Evolutionary conservation across 2,329 filamentous ascomycete species (phyloP).

Genomic region (Neofusicoccum kwambonambiense): DNA sequence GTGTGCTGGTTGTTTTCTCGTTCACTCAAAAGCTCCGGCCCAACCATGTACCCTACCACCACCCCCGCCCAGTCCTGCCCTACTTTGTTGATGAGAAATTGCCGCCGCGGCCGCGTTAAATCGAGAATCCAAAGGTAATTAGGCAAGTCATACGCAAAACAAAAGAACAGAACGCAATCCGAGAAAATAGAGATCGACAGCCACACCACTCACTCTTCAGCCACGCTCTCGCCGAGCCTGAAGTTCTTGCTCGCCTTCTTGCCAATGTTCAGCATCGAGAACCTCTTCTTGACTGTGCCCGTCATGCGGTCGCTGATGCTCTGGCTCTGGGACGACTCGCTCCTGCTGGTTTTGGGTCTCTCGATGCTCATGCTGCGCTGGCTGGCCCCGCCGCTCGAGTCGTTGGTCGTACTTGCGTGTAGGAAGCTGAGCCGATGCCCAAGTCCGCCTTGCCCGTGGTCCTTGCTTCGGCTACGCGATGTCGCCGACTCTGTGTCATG

Average conservation of each 20-base stretch:
- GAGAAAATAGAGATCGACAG: not conserved
- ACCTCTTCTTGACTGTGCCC: constrained; percentile 68
- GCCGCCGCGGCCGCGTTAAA: constrained; percentile 1
- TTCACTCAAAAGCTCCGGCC: not conserved
- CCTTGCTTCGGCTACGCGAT: constrained; percentile 33
- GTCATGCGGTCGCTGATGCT: constrained; percentile 39
- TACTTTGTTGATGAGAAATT: constrained; percentile 1
- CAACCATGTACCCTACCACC: not conserved
- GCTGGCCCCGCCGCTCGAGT: constrained; percentile 16
- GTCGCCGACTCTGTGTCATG: constrained; percentile 7
- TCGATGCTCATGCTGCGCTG: constrained; percentile 23
- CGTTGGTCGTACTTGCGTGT: constrained; percentile 20
- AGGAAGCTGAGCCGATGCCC: constrained; percentile 30
- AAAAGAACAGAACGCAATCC: not conserved
- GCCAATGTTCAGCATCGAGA: constrained; percentile 75
- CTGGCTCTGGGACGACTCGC: constrained; percentile 38
- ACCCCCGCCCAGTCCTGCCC: not conserved
- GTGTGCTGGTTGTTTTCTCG: constrained; percentile 8
- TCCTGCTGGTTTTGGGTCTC: constrained; percentile 23
- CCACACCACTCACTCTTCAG: constrained; percentile 19
- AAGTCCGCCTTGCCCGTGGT: constrained; percentile 18
- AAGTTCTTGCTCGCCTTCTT: constrained; percentile 62
- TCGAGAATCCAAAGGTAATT: constrained; percentile 1
- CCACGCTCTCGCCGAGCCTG: constrained; percentile 23
- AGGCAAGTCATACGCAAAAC: constrained; percentile 11